A percentile compares a stretch with the other conserved stretches of the same genome.
These are phyloP conservation scores for Aureobasidium uvarum DNA, from an alignment of 2,329 filamentous ascomycete species.

Conservation along the genomic window DNA sequence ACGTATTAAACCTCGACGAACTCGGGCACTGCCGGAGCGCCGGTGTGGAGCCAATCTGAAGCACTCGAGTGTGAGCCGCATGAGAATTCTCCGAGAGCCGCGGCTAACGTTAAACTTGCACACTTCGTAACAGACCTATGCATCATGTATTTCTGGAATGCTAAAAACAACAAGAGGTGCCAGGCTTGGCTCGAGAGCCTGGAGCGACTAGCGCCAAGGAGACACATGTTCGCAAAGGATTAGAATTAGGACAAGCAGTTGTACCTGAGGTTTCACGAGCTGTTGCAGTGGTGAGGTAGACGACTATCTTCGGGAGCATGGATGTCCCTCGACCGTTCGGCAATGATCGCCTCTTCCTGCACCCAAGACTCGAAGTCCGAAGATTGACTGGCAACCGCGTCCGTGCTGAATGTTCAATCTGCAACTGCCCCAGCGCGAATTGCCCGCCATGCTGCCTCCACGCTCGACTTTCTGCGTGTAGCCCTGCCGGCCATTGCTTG, in stretches of 20 bases:
- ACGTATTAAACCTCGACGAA: not conserved
- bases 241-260: not conserved
- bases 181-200: not conserved
- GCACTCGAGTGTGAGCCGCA: not conserved
- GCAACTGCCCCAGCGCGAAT: slow-evolving; percentile 6
- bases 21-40: not conserved
- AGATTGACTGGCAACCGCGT: not conserved
- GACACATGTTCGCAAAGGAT: not conserved
- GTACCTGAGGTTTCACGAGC: slow-evolving; percentile 3
- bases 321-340: not conserved
- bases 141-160: slow-evolving; percentile 17
- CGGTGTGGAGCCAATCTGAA: not conserved
- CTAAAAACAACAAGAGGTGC: not conserved
- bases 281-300: slow-evolving; percentile 23
- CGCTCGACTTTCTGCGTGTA: slow-evolving; percentile 8
- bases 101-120: slow-evolving; percentile 15
- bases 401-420: slow-evolving; percentile 9
- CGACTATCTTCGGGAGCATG: slow-evolving; percentile 20
- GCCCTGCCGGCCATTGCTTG: slow-evolving; percentile 16
- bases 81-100: slow-evolving; percentile 8
- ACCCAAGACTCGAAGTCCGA: slow-evolving; percentile 25
- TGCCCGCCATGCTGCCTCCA: not conserved
- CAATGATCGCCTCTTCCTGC: slow-evolving; percentile 16
- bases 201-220: not conserved
- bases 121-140: not conserved